Evolutionary conservation across 768 basidiomycete species (phyloP).

Genomic region (Psilocybe azurescens): DNA sequence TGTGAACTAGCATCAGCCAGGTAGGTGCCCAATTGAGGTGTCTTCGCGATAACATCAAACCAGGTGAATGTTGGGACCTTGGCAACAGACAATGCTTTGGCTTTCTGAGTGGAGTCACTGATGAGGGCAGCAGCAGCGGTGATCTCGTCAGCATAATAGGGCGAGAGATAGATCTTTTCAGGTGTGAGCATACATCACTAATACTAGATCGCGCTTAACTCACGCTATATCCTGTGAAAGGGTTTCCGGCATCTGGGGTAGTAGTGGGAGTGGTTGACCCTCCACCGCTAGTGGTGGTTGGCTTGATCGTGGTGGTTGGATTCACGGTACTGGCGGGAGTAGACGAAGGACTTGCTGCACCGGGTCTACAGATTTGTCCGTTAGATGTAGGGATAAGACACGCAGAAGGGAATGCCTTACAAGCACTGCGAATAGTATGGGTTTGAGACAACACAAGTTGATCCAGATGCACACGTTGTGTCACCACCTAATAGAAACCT

Average conservation of each 20-base stretch:
- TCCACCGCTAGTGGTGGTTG: slow-evolving; percentile 21
- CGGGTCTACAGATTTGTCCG: slow-evolving; percentile 20
- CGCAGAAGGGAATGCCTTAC: slow-evolving; percentile 28
- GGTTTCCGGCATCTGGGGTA: slow-evolving; percentile 53
- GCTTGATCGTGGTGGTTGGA: slow-evolving; percentile 23
- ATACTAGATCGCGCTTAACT: background rate
- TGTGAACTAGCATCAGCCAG: slow-evolving; percentile 57
- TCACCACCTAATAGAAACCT: slow-evolving; percentile 35
- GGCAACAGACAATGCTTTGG: slow-evolving; percentile 59
- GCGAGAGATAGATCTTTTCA: slow-evolving; percentile 52
- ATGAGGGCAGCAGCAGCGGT: slow-evolving; percentile 52
- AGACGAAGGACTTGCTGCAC: slow-evolving; percentile 1
- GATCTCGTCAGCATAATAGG: slow-evolving; percentile 63
- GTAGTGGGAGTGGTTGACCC: slow-evolving; percentile 32
- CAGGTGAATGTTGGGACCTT: slow-evolving; percentile 67
- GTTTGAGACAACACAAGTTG: slow-evolving; percentile 37
- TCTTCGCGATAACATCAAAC: slow-evolving; percentile 63
- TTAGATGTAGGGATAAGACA: background rate
- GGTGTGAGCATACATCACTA: background rate
- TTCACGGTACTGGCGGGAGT: slow-evolving; percentile 19
- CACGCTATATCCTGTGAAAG: slow-evolving; percentile 55
- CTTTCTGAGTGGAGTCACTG: slow-evolving; percentile 49
- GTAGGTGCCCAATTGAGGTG: slow-evolving; percentile 57
- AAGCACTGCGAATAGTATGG: slow-evolving; percentile 48
- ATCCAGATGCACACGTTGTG: slow-evolving; percentile 44